Percentiles rank a stretch among this genome's conserved stretches.
phyloP scores from a whole-genome alignment of 345 rosid species.

The Gynandropsis gynandra region DNA sequence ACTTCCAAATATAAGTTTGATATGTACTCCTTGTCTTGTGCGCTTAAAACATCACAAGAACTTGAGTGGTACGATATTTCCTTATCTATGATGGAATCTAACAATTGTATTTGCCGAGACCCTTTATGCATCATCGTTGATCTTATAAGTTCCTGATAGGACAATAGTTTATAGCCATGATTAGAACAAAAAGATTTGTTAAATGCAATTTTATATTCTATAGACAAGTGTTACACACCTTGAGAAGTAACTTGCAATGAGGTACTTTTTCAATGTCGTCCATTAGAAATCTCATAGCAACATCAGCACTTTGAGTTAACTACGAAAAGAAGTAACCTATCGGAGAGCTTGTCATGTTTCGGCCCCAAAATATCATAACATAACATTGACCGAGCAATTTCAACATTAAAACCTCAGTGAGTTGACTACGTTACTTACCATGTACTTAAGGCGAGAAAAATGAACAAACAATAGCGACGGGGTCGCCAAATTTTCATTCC shows the following conservation, averaged over 20 bases:
- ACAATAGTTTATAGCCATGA: too few species aligned
- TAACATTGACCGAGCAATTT: too few species aligned
- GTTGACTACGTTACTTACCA: slow-evolving; percentile 38
- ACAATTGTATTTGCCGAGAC: slow-evolving; percentile 34
- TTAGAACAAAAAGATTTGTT: background rate
- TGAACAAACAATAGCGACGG: slow-evolving; percentile 50
- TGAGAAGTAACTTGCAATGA: too few species aligned
- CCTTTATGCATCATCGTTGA: slow-evolving; percentile 58
- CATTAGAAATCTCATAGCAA: too few species aligned
- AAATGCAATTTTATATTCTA: slow-evolving; percentile 1
- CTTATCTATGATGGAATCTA: too few species aligned
- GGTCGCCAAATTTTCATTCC: slow-evolving; percentile 31
- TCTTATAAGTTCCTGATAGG: slow-evolving; percentile 63
- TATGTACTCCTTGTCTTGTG: slow-evolving; percentile 47
- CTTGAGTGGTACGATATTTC: slow-evolving; percentile 36
- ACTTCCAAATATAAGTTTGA: slow-evolving; percentile 59
- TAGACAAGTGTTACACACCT: slow-evolving; percentile 40
- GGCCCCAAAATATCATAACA: too few species aligned
- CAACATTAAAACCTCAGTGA: background rate
- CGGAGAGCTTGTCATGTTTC: too few species aligned
- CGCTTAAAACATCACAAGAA: slow-evolving; percentile 39
- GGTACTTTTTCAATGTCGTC: too few species aligned
- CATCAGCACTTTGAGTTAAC: too few species aligned
- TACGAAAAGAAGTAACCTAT: too few species aligned
- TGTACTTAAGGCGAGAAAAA: slow-evolving; percentile 56